Percentiles rank a stretch among this genome's conserved stretches.
Conservation (phyloP, 2,329 filamentous ascomycete species). For the Metarhizium anisopliae region DNA sequence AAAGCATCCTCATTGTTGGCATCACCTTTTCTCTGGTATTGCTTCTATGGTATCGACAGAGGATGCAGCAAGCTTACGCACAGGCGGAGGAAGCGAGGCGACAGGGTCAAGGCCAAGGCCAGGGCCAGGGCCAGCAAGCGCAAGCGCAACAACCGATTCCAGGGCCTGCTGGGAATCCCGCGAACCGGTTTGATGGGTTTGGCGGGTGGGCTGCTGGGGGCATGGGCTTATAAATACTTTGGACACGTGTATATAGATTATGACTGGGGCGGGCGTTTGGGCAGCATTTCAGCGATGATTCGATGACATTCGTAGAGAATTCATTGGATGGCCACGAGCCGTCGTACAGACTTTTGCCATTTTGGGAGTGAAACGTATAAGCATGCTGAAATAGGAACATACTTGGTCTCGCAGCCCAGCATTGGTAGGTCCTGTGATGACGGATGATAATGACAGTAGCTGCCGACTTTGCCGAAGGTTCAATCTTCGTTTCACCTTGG, state of each 20-base stretch:
- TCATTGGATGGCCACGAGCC: neutral
- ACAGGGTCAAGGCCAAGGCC: conserved; percentile 21
- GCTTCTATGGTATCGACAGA: conserved; percentile 73
- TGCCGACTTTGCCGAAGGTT: neutral
- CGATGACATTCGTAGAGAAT: neutral
- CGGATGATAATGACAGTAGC: neutral
- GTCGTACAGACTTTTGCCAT: neutral
- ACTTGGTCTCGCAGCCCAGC: too few species aligned
- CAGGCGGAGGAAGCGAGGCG: conserved; percentile 23
- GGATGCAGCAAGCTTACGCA: conserved; percentile 51
- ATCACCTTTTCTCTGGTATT: conserved; percentile 66
- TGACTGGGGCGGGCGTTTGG: conserved; percentile 10
- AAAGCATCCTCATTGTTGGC: conserved; percentile 75
- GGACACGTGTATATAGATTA: conserved; percentile 6
- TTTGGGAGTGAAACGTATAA: neutral
- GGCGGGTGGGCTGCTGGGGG: conserved; percentile 28
- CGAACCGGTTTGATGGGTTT: conserved; percentile 18
- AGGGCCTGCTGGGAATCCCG: neutral
- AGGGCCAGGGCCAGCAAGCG: neutral
- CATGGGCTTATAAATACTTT: conserved; percentile 19
- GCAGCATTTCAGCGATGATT: conserved; percentile 7
- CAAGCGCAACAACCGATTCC: neutral
- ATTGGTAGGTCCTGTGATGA: too few species aligned
- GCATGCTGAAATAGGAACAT: neutral
- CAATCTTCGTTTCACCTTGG: neutral